Base-by-base conservation (phyloP, 2,329 filamentous ascomycete species). In the Aspergillus felis region DNA sequence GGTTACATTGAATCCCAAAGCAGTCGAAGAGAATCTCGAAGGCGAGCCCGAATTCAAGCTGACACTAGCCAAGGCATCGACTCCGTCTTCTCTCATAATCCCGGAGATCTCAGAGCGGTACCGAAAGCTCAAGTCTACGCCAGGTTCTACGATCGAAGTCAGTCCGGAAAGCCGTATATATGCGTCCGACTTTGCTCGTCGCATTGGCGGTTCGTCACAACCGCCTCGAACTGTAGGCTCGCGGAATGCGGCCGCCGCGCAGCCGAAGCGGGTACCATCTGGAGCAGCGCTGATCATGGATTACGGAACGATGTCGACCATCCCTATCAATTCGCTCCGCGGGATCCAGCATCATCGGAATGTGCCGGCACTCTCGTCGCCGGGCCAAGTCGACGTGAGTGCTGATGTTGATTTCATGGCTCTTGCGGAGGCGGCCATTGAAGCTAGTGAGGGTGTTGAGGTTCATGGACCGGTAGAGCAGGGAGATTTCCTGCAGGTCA, bases 201-300 rank as follows among this genome's bases (percentile, higher is more conserved):
- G 91, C 55, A 96, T 99, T 67, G 93, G 93, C 53, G 91, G 91
- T 53, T 80, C 83, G 0, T 69, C 73, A 10, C 74, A 77, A 50
- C 67, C 66, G 1, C 61, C 57, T 3, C 51, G 63, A 2, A 64
- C 68, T 4, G 59, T 63, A 28, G 67, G 1, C 54, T 54, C 28
- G 49, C 63, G n/a, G 48, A 62, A 41, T 50, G n/a, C 56, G 2
- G 24, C 61, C 1, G 57, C 75, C 1, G 65, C 78, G 42, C 64
- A 80, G 5, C 77, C 81, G 0, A 92, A 91, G 69, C 64, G 79
- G 0, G 71, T 70, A 0, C 86, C 92, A 1, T 88, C 87, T 0
- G 94, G 94, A 51, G 94, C 92, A 8, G 94, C 93, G 0, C 81
- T 99, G n/a, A 91, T 99, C 65, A 85, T 99, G 49, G 94, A 99